Conservation (phyloP, 148 eudicot species). For the Polygonum aviculare region DNA sequence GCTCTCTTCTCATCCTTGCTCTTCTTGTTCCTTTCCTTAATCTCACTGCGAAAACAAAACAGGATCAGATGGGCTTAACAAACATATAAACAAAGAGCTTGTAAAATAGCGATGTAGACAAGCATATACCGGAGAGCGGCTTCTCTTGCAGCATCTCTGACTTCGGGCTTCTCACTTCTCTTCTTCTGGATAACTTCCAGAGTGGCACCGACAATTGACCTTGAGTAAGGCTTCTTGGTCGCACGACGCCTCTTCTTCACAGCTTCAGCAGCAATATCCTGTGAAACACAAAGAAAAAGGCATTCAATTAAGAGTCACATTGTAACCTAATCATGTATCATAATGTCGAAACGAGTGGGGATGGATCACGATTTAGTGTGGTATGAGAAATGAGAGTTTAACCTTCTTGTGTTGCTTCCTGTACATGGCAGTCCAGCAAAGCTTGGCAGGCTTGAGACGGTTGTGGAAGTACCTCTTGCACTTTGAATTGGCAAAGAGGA, state of each 20-base stretch:
- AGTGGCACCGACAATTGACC: constrained; percentile 64
- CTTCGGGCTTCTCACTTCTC: constrained; percentile 60
- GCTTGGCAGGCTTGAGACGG: constrained; percentile 51
- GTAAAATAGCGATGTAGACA: not conserved
- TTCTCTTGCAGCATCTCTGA: constrained; percentile 64
- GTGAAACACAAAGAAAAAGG: not conserved
- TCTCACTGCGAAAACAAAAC: constrained; percentile 25
- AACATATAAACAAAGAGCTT: not conserved
- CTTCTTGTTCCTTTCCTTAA: constrained; percentile 69
- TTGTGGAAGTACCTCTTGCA: constrained; percentile 76
- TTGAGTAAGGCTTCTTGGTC: constrained; percentile 63
- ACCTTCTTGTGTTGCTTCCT: constrained; percentile 73
- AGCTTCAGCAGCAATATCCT: constrained; percentile 59
- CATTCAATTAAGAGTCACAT: not conserved
- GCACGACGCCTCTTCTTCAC: constrained; percentile 69
- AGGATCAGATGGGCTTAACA: not conserved
- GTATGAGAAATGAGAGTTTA: not conserved
- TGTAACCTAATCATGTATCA: not conserved
- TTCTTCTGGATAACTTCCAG: constrained; percentile 65
- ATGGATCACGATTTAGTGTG: not conserved
- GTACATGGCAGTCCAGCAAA: constrained; percentile 66
- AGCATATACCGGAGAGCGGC: constrained; percentile 50
- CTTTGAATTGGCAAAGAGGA: constrained; percentile 51
- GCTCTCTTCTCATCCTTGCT: constrained; percentile 66
- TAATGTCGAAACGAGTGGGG: not conserved